A percentile compares a stretch with the other conserved stretches of the same genome.
These are phyloP conservation scores for Russula compacta DNA, from an alignment of 768 basidiomycete species.

Conservation along the genomic window DNA sequence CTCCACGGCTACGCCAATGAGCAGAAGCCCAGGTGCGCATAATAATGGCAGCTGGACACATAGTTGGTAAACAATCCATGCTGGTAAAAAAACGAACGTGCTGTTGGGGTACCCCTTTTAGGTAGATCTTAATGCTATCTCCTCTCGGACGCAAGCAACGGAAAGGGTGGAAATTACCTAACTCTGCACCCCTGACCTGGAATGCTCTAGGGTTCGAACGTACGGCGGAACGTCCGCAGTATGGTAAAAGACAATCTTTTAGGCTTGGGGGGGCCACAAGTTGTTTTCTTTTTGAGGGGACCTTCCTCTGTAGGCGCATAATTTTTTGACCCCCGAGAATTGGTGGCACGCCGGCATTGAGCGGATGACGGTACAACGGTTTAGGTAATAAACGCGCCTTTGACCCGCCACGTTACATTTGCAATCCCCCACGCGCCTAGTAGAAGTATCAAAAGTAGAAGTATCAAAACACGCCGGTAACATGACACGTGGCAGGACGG, in stretches of 20 bases:
- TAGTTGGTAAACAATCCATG: neutral
- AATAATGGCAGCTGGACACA: neutral
- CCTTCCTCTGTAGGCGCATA: neutral
- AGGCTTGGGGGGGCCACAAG: neutral
- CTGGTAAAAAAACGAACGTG: neutral
- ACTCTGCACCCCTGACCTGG: conserved; percentile 2
- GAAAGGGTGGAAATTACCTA: conserved; percentile 13
- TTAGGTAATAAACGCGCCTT: conserved; percentile 14
- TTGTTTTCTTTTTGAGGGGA: neutral
- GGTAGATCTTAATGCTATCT: neutral
- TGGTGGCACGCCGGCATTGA: conserved; percentile 2
- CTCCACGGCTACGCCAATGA: neutral
- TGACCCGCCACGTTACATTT: conserved; percentile 13
- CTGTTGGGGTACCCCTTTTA: neutral
- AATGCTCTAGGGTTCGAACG: conserved; percentile 1
- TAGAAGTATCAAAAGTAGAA: neutral
- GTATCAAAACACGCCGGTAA: conserved; percentile 5
- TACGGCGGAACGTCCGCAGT: neutral
- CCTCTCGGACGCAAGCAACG: conserved; percentile 6
- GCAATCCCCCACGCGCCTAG: conserved; percentile 1
- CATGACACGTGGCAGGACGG: conserved; percentile 12
- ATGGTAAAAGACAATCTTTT: neutral
- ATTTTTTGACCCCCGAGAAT: conserved; percentile 5
- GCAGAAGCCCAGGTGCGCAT: neutral
- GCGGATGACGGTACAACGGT: conserved; percentile 1